A percentile compares a stretch with the other conserved stretches of the same genome.
phyloP scores from a whole-genome alignment of 768 basidiomycete species.

The Basidioascus undulatus region DNA sequence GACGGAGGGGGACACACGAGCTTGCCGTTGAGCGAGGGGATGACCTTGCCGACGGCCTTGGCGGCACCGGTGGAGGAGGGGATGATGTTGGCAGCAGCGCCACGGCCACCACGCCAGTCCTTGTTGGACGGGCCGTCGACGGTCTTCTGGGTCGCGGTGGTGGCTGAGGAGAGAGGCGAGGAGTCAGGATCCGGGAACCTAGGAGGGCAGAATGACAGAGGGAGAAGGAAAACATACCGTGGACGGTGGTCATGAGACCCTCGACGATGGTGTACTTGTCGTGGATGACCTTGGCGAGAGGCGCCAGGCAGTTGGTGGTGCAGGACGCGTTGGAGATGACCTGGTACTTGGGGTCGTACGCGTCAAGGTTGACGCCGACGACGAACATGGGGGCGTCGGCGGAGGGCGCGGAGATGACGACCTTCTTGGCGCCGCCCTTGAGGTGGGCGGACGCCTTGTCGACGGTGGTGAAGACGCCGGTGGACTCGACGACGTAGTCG shows the following conservation, averaged over 20 bases:
- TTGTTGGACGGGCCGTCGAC: constrained; percentile 76
- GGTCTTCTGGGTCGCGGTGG: constrained; percentile 22
- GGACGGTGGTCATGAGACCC: constrained; percentile 96
- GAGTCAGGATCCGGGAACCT: too few species aligned
- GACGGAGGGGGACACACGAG: constrained; percentile 45
- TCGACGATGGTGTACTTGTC: constrained; percentile 93
- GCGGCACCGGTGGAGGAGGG: constrained; percentile 96
- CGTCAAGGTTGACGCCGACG: constrained; percentile 79
- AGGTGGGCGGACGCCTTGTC: constrained; percentile 83
- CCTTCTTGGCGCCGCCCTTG: constrained; percentile 98
- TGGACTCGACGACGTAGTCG: constrained; percentile 87
- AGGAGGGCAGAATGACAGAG: not conserved
- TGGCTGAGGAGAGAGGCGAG: not conserved
- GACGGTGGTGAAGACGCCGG: constrained; percentile 91
- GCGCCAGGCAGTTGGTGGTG: constrained; percentile 99
- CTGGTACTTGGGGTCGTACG: constrained; percentile 65
- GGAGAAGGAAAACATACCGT: constrained; percentile 20
- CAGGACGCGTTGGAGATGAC: constrained; percentile 96
- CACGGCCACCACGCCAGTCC: constrained; percentile 94
- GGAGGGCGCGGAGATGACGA: constrained; percentile 98
- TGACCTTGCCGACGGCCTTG: constrained; percentile 38
- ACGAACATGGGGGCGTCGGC: constrained; percentile 89
- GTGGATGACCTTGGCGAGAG: constrained; percentile 89
- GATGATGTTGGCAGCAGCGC: constrained; percentile 94
- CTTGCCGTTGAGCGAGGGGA: constrained; percentile 87